Conservation (phyloP, 495 filamentous ascomycete genomes). For the Aspergillus funiculosus region DNA sequence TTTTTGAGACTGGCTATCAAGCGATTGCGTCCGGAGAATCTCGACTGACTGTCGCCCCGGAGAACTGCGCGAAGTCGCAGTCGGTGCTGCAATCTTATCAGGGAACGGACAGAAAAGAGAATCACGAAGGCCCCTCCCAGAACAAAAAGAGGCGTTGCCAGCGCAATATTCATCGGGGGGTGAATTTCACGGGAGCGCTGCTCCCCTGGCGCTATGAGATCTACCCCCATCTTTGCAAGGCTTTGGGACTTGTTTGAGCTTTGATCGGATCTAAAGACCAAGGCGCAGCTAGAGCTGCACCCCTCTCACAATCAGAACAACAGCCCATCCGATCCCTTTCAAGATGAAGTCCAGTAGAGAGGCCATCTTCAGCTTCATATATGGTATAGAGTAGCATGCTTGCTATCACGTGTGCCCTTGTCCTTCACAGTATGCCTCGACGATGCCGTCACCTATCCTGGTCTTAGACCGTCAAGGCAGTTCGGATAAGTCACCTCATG, state of each 20-base stretch:
- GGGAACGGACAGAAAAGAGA: constrained; percentile 24
- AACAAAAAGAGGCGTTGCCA: constrained; percentile 35
- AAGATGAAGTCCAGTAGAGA: background rate
- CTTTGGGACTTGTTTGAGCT: background rate
- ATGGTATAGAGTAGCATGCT: background rate
- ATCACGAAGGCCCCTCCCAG: constrained; percentile 24
- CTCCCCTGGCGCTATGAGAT: constrained; percentile 12
- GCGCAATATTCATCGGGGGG: constrained; percentile 32
- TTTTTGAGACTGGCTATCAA: constrained; percentile 31
- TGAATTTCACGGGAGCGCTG: constrained; percentile 25
- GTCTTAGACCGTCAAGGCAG: background rate
- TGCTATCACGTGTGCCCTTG: constrained; percentile 1
- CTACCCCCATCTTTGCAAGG: constrained; percentile 20
- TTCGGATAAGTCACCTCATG: constrained; percentile 2
- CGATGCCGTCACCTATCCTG: constrained; percentile 20
- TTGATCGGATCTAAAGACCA: background rate
- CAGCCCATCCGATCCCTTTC: background rate
- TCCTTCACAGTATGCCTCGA: background rate
- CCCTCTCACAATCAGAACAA: constrained; percentile 1
- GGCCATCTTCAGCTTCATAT: background rate
- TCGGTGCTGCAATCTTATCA: constrained; percentile 26
- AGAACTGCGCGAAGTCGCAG: constrained; percentile 23
- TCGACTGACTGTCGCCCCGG: constrained; percentile 22
- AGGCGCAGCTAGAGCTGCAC: constrained; percentile 6
- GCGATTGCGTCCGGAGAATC: constrained; percentile 15